phyloP scores from a whole-genome alignment of 2,329 filamentous ascomycete genomes.

The Metarhizium guizhouense region DNA sequence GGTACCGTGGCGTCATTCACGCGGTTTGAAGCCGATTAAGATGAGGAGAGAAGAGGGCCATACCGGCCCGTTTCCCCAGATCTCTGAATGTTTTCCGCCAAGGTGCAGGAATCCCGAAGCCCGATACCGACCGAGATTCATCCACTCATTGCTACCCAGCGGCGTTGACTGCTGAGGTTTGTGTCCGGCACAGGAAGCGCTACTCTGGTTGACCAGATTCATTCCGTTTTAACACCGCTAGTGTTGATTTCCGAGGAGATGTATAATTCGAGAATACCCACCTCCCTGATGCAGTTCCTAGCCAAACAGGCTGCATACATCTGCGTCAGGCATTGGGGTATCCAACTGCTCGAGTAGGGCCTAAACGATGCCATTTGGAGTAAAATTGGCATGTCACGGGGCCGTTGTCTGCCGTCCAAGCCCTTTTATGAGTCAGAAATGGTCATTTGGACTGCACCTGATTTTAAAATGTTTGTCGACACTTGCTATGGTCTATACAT shows the following conservation, averaged over 20 bases:
- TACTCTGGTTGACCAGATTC: too few species aligned
- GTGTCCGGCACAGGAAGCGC: too few species aligned
- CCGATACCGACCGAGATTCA: background rate
- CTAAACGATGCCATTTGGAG: too few species aligned
- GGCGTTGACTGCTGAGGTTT: background rate
- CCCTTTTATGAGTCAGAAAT: background rate
- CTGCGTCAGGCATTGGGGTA: too few species aligned
- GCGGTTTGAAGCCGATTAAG: background rate
- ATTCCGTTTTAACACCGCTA: too few species aligned
- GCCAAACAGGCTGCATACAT: too few species aligned
- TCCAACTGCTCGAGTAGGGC: too few species aligned
- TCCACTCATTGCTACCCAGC: background rate
- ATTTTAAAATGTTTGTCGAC: background rate
- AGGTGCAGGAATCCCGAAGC: background rate
- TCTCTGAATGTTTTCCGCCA: background rate
- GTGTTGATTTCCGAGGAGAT: too few species aligned
- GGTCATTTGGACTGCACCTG: background rate
- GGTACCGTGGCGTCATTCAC: background rate
- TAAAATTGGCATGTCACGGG: too few species aligned
- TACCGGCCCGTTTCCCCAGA: background rate
- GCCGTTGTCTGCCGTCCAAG: too few species aligned
- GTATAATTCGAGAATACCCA: too few species aligned
- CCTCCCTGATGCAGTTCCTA: too few species aligned
- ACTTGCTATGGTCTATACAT: background rate
- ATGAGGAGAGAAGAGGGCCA: background rate